phyloP scores from a whole-genome alignment of 2,329 filamentous ascomycete species.

The Neophaeococcomyces mojaviensis region DNA sequence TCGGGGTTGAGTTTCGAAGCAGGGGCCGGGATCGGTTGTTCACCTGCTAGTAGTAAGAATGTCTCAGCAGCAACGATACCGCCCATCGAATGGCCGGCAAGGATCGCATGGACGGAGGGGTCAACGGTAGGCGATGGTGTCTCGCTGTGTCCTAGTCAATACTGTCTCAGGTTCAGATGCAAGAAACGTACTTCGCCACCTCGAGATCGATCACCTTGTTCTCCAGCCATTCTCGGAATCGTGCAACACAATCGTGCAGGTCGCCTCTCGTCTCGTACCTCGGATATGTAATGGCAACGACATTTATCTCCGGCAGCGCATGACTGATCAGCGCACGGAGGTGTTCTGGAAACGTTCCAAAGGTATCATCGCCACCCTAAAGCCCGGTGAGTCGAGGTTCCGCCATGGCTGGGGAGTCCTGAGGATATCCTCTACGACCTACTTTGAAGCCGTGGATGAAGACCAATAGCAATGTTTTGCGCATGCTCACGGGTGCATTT shows the following conservation, averaged over 20 bases:
- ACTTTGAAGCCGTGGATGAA: conserved; percentile 46
- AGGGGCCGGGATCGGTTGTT: conserved; percentile 44
- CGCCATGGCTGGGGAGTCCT: neutral
- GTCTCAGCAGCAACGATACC: conserved; percentile 93
- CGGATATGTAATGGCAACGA: conserved; percentile 39
- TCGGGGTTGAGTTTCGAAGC: conserved; percentile 24
- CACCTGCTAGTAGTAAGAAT: conserved; percentile 65
- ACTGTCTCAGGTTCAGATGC: neutral
- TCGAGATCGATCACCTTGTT: conserved; percentile 93
- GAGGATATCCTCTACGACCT: conserved; percentile 6
- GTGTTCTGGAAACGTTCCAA: conserved; percentile 39
- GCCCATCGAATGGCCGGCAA: conserved; percentile 84
- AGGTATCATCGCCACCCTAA: conserved; percentile 44
- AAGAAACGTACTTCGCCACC: conserved; percentile 39
- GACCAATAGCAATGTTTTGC: conserved; percentile 39
- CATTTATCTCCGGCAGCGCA: conserved; percentile 35
- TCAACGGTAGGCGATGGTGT: conserved; percentile 80
- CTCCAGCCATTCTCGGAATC: conserved; percentile 54
- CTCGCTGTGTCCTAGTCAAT: conserved; percentile 44
- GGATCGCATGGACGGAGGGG: conserved; percentile 71
- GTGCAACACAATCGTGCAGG: conserved; percentile 37
- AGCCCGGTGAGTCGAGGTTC: neutral
- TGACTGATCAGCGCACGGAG: conserved; percentile 35
- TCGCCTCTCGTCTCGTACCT: conserved; percentile 45
- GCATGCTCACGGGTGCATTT: conserved; percentile 29